A percentile compares a stretch with the other conserved stretches of the same genome.
phyloP scores from a whole-genome alignment of 2,329 filamentous ascomycete species.

The Beauveria brongniartii region DNA sequence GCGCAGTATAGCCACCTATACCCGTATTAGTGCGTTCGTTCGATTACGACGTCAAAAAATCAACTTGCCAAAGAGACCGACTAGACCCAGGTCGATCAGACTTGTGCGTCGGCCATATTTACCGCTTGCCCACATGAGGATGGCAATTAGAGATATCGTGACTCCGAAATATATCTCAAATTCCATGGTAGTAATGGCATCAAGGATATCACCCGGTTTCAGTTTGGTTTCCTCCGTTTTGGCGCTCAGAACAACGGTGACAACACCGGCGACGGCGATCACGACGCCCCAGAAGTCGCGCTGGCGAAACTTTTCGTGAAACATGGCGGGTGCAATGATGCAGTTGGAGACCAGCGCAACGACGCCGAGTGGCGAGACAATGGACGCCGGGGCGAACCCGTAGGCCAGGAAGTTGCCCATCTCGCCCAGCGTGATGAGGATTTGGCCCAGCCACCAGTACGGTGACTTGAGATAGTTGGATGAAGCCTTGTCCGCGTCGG shows the following conservation, averaged over 20 bases:
- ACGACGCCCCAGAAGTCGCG: constrained; percentile 84
- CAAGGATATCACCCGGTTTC: constrained; percentile 83
- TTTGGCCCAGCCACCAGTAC: constrained; percentile 93
- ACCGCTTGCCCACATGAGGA: constrained; percentile 74
- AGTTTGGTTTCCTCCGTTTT: constrained; percentile 84
- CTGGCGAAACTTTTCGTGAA: constrained; percentile 80
- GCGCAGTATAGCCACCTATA: constrained; percentile 83
- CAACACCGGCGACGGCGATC: constrained; percentile 77
- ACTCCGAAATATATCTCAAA: constrained; percentile 87
- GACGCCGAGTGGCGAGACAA: constrained; percentile 94
- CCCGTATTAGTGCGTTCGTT: constrained; percentile 8
- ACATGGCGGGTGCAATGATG: constrained; percentile 86
- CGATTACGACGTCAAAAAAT: not conserved
- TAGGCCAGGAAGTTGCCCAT: constrained; percentile 96
- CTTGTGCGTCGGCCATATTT: constrained; percentile 81
- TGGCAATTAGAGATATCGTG: constrained; percentile 63
- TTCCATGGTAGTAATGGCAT: constrained; percentile 75
- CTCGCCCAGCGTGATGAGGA: constrained; percentile 88
- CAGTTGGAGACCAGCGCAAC: constrained; percentile 95
- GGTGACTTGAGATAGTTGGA: constrained; percentile 81
- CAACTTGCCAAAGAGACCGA: constrained; percentile 77
- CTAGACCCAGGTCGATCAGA: constrained; percentile 84
- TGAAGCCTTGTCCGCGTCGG: constrained; percentile 30
- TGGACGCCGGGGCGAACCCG: constrained; percentile 93
- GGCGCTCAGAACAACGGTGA: constrained; percentile 87